Base-by-base conservation (phyloP, 169 alveolate genomes). In the Eimeria necatrix region DNA sequence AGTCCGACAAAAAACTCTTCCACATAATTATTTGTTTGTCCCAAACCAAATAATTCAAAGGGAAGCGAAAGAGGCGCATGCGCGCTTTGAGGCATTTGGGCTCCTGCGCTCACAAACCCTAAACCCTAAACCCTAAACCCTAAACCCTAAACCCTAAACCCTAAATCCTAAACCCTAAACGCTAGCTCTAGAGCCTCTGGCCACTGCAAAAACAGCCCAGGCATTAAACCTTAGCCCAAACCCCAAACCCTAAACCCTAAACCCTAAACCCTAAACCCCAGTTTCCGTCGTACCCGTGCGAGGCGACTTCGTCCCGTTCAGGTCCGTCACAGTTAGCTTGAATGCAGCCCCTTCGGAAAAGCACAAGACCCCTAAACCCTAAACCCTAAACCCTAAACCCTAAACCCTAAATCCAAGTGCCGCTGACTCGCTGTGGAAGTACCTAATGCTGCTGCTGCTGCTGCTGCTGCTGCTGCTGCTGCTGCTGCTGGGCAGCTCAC, bases 61-160 rank as follows among this genome's bases (percentile, higher is more conserved):
- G 94, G 94, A 10, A 90, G 94, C 18, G 81, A 60, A 4, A 90
- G 94, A 0, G 94, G 94, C 3, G 89, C 81, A 61, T 90, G 94
- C 3, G 94, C 94, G 12, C 88, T 71, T 61, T 90, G 94, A 18
- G 88, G 59, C 86, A 90, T 26, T 49, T 90, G 94, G 0, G 87
- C 73, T 14, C 88, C 94, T 90, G 94, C 60, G 52, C 24, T 26
- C n/a, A 71, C 3, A 59, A 70, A 86, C 16, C 61, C 16, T 0
- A 49, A 71, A 71, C 22, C 83, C 83, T 32, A 71, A 71, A 71
- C 83, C 52, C 83, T 6, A 24, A 71, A 71, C 83, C 73, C 73
- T n/a, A 61, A 61, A 61, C 73, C 73, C 73, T 61, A 61, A 24
- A 32, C 81, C 81, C 81, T 32, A 71, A 71, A 8, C 51, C 81